Evolutionary conservation across 441 rosid species (phyloP).

Genomic region (Bruguiera hainesii): DNA sequence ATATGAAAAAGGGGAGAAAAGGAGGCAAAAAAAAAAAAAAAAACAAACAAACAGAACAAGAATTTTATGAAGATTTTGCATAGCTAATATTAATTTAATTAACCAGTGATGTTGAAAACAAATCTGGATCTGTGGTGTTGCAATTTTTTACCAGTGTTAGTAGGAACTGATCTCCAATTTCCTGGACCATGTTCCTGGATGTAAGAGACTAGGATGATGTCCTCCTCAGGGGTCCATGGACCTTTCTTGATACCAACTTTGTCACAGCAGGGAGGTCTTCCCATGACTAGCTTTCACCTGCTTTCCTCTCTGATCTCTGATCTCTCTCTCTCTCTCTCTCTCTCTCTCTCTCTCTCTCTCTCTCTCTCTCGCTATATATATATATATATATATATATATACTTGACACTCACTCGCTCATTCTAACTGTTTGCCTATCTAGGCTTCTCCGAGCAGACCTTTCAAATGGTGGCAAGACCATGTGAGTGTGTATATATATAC

Average conservation of each 20-base stretch:
- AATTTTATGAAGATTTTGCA: background rate
- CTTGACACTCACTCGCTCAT: background rate
- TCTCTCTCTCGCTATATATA: background rate
- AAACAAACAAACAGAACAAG: background rate
- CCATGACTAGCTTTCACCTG: constrained; percentile 43
- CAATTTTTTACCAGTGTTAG: constrained; percentile 62
- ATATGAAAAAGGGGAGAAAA: background rate
- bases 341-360: constrained; percentile 16
- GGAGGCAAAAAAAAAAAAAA: background rate
- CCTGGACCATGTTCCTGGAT: constrained; percentile 97
- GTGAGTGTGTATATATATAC: constrained; percentile 23
- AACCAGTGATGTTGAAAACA: background rate
- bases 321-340: constrained; percentile 13
- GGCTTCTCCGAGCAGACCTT: constrained; percentile 19
- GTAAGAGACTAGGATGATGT: constrained; percentile 90
- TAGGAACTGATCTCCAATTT: constrained; percentile 98
- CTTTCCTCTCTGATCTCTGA: constrained; percentile 6
- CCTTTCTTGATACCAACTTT: constrained; percentile 96
- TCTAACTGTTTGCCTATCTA: background rate
- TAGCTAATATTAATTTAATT: too few relatives aligned
- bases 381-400: too few relatives aligned
- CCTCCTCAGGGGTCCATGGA: constrained; percentile 99
- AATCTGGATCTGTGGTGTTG: background rate
- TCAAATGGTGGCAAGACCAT: constrained; percentile 25
- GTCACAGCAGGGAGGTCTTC: constrained; percentile 97